Evolutionary conservation across 345 rosid species (phyloP).

Genomic region (Physaria fendleri): DNA sequence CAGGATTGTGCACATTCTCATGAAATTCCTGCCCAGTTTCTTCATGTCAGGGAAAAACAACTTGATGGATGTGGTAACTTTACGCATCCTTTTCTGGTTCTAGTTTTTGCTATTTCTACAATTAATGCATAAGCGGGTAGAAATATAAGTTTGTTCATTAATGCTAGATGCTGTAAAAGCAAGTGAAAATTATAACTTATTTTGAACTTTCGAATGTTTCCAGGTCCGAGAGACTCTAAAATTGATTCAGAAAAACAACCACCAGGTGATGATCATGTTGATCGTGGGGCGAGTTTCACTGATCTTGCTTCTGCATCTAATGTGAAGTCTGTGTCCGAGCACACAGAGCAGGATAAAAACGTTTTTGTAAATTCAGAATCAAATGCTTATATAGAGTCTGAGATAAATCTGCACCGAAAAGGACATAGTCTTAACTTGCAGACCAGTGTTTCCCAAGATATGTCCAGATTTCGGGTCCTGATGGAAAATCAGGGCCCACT

Average conservation of each 20-base stretch:
- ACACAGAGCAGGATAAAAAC: conserved; percentile 26
- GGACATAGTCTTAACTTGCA: conserved; percentile 32
- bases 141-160: neutral
- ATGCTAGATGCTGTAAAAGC: conserved; percentile 9
- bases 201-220: conserved; percentile 13
- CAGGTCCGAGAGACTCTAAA: conserved; percentile 33
- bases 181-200: conserved; percentile 2
- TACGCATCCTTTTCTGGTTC: neutral
- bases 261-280: conserved; percentile 21
- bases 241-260: conserved; percentile 29
- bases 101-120: conserved; percentile 13
- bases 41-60: conserved; percentile 25
- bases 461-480: conserved; percentile 94
- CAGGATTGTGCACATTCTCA: conserved; percentile 31
- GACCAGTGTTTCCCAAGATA: conserved; percentile 38
- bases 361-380: conserved; percentile 24
- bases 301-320: conserved; percentile 30
- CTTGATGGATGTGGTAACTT: conserved; percentile 43
- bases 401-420: conserved; percentile 29
- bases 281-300: conserved; percentile 18
- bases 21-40: conserved; percentile 12
- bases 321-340: conserved; percentile 24
- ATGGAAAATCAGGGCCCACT: conserved; percentile 59
- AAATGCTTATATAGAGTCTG: conserved; percentile 23
- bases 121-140: neutral